Evolutionary conservation across 73 alveolate genomes (phyloP).

Genomic region (Uronychia setigera): DNA sequence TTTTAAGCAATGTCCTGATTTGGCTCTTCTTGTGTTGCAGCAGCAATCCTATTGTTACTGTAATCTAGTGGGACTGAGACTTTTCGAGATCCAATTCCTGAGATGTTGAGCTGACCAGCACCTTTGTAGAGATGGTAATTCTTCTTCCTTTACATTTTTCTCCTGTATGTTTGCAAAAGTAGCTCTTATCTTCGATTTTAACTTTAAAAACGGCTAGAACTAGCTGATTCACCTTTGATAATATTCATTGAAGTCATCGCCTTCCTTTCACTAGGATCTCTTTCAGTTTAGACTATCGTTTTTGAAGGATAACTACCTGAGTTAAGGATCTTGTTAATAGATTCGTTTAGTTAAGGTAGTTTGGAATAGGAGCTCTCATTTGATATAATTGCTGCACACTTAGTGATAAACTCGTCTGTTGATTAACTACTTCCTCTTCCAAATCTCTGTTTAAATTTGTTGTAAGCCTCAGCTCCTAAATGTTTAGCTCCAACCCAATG

Average conservation of each 20-base stretch:
- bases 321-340: not conserved
- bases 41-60: no score
- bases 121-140: not conserved
- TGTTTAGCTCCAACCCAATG: no score
- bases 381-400: no score
- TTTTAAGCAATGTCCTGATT: no score
- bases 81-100: no score
- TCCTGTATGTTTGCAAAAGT: not conserved
- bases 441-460: no score
- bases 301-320: not conserved
- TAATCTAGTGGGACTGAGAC: no score
- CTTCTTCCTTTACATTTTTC: not conserved
- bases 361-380: no score
- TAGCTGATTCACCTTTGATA: not conserved
- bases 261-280: not conserved
- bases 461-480: no score
- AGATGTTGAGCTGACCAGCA: not conserved
- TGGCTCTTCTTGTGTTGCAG: no score
- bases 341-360: not conserved
- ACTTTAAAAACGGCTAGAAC: not conserved
- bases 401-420: no score
- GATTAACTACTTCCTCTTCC: no score
- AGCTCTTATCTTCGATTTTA: not conserved
- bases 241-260: not conserved
- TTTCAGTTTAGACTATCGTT: not conserved